Conservation (phyloP, 2,329 filamentous ascomycete species). For the Monascus ruber region DNA sequence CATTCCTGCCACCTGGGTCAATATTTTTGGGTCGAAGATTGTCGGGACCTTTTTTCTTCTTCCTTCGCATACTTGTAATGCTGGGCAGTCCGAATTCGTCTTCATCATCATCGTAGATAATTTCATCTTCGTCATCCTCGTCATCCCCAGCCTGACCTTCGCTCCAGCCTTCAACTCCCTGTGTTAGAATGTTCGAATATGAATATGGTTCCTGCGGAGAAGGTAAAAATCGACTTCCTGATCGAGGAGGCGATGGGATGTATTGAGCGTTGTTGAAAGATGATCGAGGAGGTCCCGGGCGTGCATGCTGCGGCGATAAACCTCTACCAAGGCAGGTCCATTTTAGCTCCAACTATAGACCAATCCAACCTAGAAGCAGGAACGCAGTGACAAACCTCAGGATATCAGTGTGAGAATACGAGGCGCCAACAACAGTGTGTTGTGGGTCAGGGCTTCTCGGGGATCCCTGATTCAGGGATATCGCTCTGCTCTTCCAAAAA, state of each 20-base stretch:
- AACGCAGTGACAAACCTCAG: slow-evolving; percentile 75
- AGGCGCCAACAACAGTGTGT: slow-evolving; percentile 72
- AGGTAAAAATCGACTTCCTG: slow-evolving; percentile 19
- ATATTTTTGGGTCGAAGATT: slow-evolving; percentile 26
- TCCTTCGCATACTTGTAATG: slow-evolving; percentile 79
- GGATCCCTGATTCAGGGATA: slow-evolving; percentile 43
- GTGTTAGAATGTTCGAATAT: slow-evolving; percentile 56
- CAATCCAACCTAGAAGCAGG: neutral
- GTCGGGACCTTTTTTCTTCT: slow-evolving; percentile 39
- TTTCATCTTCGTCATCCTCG: slow-evolving; percentile 54
- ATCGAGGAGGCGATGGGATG: slow-evolving; percentile 39
- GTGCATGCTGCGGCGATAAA: slow-evolving; percentile 36
- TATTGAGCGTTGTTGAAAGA: slow-evolving; percentile 45
- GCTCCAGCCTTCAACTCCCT: slow-evolving; percentile 74
- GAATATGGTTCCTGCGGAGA: slow-evolving; percentile 65
- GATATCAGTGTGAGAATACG: slow-evolving; percentile 93
- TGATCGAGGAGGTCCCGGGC: slow-evolving; percentile 61
- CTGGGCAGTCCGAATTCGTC: slow-evolving; percentile 94
- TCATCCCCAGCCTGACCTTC: slow-evolving; percentile 54
- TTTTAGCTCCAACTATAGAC: too few species aligned
- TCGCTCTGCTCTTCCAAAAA: slow-evolving; percentile 63
- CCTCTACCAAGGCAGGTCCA: slow-evolving; percentile 11
- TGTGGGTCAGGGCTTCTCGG: slow-evolving; percentile 22
- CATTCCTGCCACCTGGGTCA: slow-evolving; percentile 29
- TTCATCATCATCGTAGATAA: slow-evolving; percentile 75